Evolutionary conservation across 306 rosid genomes (phyloP).

Genomic region (Lotus japonicus): DNA sequence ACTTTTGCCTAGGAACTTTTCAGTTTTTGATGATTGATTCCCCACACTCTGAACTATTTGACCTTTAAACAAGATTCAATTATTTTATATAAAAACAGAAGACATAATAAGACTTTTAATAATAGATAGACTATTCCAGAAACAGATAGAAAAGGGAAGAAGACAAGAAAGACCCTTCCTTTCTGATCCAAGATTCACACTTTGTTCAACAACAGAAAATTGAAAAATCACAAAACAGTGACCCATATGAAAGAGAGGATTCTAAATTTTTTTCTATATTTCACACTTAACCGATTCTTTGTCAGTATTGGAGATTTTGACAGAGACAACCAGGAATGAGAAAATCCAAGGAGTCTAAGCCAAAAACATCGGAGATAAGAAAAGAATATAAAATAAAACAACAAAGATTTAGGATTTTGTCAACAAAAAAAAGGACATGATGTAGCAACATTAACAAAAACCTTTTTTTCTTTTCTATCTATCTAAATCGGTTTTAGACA

Average conservation of each 20-base stretch:
- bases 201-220: slow-evolving; percentile 23
- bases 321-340: slow-evolving; percentile 31
- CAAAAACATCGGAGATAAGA: slow-evolving; percentile 8
- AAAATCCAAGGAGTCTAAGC: slow-evolving; percentile 18
- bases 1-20: slow-evolving; percentile 24
- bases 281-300: slow-evolving; percentile 45
- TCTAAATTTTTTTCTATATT: slow-evolving; percentile 32
- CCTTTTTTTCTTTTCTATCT: slow-evolving; percentile 18
- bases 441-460: not conserved
- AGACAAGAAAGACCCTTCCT: slow-evolving; percentile 54
- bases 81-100: slow-evolving; percentile 23
- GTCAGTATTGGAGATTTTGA: slow-evolving; percentile 49
- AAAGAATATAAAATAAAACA: not conserved
- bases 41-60: slow-evolving; percentile 24
- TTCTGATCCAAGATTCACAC: slow-evolving; percentile 47
- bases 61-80: slow-evolving; percentile 36
- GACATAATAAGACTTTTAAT: too few relatives aligned
- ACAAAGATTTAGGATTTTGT: not conserved
- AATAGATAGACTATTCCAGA: slow-evolving; percentile 37
- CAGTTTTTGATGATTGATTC: slow-evolving; percentile 9
- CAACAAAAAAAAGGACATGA: not conserved
- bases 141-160: slow-evolving; percentile 29
- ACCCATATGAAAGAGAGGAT: slow-evolving; percentile 2
- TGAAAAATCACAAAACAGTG: slow-evolving; percentile 8
- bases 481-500: slow-evolving; percentile 7